These are phyloP conservation scores for Botrytis cinerea DNA, from an alignment of 2,329 filamentous ascomycete genomes.

Conservation along the genomic window DNA sequence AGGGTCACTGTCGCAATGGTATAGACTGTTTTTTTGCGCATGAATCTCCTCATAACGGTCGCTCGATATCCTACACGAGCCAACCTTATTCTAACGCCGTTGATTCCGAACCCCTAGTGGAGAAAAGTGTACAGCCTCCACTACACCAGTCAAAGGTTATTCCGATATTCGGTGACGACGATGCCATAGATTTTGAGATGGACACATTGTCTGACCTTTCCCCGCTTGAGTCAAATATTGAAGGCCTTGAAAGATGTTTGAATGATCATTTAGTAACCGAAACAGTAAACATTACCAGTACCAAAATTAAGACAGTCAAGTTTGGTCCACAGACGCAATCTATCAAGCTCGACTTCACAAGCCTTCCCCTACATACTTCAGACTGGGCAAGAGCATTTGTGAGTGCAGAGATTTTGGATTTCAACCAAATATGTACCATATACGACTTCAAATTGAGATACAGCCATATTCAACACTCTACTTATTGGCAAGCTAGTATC, in stretches of 20 bases:
- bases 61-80: no score
- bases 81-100: neutral
- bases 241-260: neutral
- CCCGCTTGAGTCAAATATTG: neutral
- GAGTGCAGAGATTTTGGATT: conserved; percentile 18
- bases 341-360: conserved; percentile 9
- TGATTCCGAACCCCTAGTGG: neutral
- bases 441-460: conserved; percentile 34
- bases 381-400: conserved; percentile 2
- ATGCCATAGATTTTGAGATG: conserved; percentile 3
- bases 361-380: neutral
- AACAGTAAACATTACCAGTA: neutral
- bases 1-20: neutral
- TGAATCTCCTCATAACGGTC: neutral
- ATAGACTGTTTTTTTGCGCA: neutral
- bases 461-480: conserved; percentile 12
- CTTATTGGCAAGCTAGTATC: conserved; percentile 30
- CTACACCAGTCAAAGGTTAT: neutral
- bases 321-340: neutral
- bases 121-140: neutral
- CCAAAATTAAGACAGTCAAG: neutral
- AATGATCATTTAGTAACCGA: neutral
- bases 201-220: neutral
- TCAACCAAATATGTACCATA: conserved; percentile 35
- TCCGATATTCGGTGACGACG: neutral